A percentile compares a stretch with the other conserved stretches of the same genome.
Conservation (phyloP, 2,329 filamentous ascomycete species). For the Rhytidhysteron rufulum region DNA sequence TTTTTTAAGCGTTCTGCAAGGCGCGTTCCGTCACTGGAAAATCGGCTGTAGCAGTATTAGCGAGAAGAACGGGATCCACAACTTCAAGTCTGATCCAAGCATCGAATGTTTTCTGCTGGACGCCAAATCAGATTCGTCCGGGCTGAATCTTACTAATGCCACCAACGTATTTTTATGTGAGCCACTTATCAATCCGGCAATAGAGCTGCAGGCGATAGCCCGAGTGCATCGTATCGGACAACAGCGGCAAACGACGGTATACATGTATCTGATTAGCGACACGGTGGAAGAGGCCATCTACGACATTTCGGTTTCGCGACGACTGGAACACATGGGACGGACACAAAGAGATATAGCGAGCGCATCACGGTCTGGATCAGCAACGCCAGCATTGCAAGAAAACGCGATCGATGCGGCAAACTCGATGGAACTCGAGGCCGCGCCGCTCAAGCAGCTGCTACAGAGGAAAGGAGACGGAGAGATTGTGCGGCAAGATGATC, state of each 20-base stretch:
- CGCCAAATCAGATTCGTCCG: conserved; percentile 81
- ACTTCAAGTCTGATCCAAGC: conserved; percentile 70
- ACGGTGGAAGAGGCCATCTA: conserved; percentile 93
- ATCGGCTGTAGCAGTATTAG: conserved; percentile 73
- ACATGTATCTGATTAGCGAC: conserved; percentile 88
- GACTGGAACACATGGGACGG: conserved; percentile 70
- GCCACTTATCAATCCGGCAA: conserved; percentile 85
- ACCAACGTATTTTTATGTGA: conserved; percentile 94
- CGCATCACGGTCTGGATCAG: conserved; percentile 13
- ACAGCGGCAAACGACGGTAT: conserved; percentile 81
- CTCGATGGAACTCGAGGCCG: conserved; percentile 74
- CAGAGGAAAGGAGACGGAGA: conserved; percentile 72
- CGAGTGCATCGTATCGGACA: conserved; percentile 95
- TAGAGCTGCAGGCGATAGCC: conserved; percentile 92
- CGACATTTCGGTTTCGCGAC: conserved; percentile 73
- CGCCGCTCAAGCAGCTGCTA: conserved; percentile 66
- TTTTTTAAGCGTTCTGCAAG: conserved; percentile 70
- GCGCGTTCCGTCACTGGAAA: conserved; percentile 66
- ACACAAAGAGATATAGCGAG: conserved; percentile 1
- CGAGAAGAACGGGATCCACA: conserved; percentile 63
- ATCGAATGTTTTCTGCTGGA: conserved; percentile 85
- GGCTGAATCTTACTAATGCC: conserved; percentile 86
- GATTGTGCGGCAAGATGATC: conserved; percentile 69
- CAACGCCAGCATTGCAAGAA: conserved; percentile 48
- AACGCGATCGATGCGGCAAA: conserved; percentile 75